phyloP scores from a whole-genome alignment of 441 rosid species.

The Theobroma grandiflorum region DNA sequence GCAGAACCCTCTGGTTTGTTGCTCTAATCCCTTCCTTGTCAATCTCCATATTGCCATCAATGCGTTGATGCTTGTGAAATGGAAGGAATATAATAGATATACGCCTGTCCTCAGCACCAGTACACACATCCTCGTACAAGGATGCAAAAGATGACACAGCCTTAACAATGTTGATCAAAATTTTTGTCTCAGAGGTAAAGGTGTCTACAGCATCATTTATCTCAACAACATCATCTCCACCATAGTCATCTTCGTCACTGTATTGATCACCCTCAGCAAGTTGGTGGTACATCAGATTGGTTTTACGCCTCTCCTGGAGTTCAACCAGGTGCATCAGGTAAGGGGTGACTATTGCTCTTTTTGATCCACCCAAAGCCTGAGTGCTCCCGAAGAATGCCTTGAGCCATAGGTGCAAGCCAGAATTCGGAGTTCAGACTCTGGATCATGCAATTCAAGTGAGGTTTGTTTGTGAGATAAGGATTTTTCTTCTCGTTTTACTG shows the following conservation, averaged over 20 bases:
- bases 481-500: slow-evolving; percentile 48
- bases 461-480: slow-evolving; percentile 50
- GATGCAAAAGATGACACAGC: slow-evolving; percentile 55
- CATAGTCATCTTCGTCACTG: slow-evolving; percentile 62
- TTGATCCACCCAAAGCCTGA: slow-evolving; percentile 58
- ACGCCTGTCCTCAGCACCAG: slow-evolving; percentile 68
- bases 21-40: slow-evolving; percentile 64
- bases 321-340: slow-evolving; percentile 67
- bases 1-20: slow-evolving; percentile 72
- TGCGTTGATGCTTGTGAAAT: slow-evolving; percentile 86
- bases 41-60: slow-evolving; percentile 69
- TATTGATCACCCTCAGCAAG: slow-evolving; percentile 52
- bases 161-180: slow-evolving; percentile 58
- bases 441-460: slow-evolving; percentile 53
- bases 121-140: slow-evolving; percentile 79
- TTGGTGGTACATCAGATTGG: slow-evolving; percentile 54
- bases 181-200: slow-evolving; percentile 50
- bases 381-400: slow-evolving; percentile 62
- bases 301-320: slow-evolving; percentile 50
- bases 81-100: slow-evolving; percentile 74
- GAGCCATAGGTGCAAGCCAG: slow-evolving; percentile 70
- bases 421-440: slow-evolving; percentile 64
- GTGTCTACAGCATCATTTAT: slow-evolving; percentile 61
- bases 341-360: slow-evolving; percentile 46
- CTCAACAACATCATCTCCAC: slow-evolving; percentile 63